Percentiles rank a stretch among this genome's conserved stretches.
Conservation (phyloP, 1,284 basidiomycete species). For the Cryptococcus sp. region DNA sequence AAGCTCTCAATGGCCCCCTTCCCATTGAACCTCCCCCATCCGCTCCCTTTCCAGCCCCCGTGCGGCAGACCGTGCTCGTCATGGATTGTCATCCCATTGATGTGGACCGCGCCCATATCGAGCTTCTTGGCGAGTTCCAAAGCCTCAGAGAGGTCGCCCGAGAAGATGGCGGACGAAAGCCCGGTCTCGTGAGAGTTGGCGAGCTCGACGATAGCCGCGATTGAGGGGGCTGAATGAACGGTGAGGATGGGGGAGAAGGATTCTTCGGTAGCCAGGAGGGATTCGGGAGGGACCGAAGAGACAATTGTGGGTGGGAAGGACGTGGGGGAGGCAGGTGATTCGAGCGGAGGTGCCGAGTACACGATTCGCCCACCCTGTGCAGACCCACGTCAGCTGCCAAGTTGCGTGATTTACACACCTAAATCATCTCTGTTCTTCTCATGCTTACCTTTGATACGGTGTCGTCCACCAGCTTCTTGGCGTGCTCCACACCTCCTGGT, state of each 20-base stretch:
- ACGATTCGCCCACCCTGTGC: constrained; percentile 17
- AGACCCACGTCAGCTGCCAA: not conserved
- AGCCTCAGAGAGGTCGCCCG: constrained; percentile 16
- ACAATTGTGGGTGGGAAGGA: constrained; percentile 28
- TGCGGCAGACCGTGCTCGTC: constrained; percentile 38
- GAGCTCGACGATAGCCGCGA: constrained; percentile 21
- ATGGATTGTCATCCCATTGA: constrained; percentile 43
- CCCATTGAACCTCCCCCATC: constrained; percentile 41
- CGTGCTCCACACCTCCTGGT: constrained; percentile 18
- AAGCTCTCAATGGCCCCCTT: constrained; percentile 33
- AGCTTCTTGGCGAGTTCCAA: constrained; percentile 24
- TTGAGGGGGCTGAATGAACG: constrained; percentile 20
- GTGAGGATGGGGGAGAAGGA: constrained; percentile 38
- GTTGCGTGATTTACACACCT: not conserved
- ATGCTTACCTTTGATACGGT: constrained; percentile 26
- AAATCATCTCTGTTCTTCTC: not conserved
- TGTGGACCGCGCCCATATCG: constrained; percentile 33
- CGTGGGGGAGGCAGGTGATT: constrained; percentile 4
- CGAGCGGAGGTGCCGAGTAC: constrained; percentile 8
- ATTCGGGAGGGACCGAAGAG: constrained; percentile 9
- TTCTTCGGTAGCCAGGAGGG: constrained; percentile 19
- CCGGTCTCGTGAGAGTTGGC: constrained; percentile 29
- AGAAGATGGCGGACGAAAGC: constrained; percentile 28
- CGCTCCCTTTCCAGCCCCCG: constrained; percentile 38
- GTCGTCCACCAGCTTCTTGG: constrained; percentile 26